Conservation (phyloP, 768 basidiomycete species). For the Tylopilus rubrobrunneus region DNA sequence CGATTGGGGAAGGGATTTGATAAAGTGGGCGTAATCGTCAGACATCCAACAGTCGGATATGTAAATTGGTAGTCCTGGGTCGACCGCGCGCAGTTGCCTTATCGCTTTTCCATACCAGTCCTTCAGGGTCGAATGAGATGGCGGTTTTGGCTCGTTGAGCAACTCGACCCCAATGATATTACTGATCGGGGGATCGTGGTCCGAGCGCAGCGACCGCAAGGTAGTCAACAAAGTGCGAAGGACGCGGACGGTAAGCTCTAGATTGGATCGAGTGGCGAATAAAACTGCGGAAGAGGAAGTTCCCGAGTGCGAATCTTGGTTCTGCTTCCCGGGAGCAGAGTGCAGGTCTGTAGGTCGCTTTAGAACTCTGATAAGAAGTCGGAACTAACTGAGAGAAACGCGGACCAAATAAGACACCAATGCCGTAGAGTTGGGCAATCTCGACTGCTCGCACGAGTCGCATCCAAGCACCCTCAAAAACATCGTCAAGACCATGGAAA, state of each 20-base stretch:
- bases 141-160: conserved; percentile 56
- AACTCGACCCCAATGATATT: conserved; percentile 57
- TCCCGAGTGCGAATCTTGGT: conserved; percentile 62
- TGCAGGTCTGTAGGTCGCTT: conserved; percentile 54
- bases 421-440: conserved; percentile 48
- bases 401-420: conserved; percentile 75
- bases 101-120: conserved; percentile 64
- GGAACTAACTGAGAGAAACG: neutral
- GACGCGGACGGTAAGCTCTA: conserved; percentile 44
- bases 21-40: conserved; percentile 56
- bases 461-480: conserved; percentile 65
- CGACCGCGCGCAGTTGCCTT: conserved; percentile 45
- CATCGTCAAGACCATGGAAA: conserved; percentile 46
- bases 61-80: conserved; percentile 62
- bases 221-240: conserved; percentile 42
- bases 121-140: conserved; percentile 47
- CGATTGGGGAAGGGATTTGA: conserved; percentile 32
- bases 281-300: conserved; percentile 45
- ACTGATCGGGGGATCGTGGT: conserved; percentile 32
- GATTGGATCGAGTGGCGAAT: conserved; percentile 47
- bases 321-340: conserved; percentile 74
- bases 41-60: conserved; percentile 75
- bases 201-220: conserved; percentile 47
- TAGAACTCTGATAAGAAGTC: conserved; percentile 13
- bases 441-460: conserved; percentile 58